Percentiles rank a stretch among this genome's conserved stretches.
Evolutionary conservation across 352 stramenopile genomes (phyloP).

Genomic region (Phytophthora vignae): DNA sequence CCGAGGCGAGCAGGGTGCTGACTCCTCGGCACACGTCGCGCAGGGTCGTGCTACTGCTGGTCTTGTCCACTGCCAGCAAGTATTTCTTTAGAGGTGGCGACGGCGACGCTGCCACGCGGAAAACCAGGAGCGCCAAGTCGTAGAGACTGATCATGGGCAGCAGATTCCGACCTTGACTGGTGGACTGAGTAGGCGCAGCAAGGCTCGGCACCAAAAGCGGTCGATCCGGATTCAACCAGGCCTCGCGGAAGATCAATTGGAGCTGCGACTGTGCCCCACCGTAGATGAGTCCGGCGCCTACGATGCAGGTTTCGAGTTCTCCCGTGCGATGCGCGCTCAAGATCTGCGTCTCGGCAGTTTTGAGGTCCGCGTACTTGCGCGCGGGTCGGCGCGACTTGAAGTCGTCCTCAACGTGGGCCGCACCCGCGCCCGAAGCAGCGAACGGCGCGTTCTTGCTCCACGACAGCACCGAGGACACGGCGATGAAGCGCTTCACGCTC

Average conservation of each 20-base stretch:
- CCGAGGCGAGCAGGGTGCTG: slow-evolving; percentile 65
- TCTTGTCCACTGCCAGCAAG: slow-evolving; percentile 69
- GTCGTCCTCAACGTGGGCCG: slow-evolving; percentile 69
- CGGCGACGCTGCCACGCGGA: slow-evolving; percentile 49
- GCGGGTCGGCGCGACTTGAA: slow-evolving; percentile 85
- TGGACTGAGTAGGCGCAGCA: slow-evolving; percentile 30
- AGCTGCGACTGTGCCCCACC: slow-evolving; percentile 77
- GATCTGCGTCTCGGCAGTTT: slow-evolving; percentile 87
- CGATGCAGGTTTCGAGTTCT: slow-evolving; percentile 74
- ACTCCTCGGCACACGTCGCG: slow-evolving; percentile 70
- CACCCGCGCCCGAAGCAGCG: slow-evolving; percentile 47
- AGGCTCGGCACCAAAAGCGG: slow-evolving; percentile 72
- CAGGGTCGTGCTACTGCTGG: slow-evolving; percentile 59
- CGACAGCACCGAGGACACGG: slow-evolving; percentile 77
- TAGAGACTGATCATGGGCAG: slow-evolving; percentile 88
- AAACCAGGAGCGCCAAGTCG: slow-evolving; percentile 71
- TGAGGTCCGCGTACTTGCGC: slow-evolving; percentile 75
- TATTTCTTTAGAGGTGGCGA: slow-evolving; percentile 61
- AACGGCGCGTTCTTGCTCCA: slow-evolving; percentile 78
- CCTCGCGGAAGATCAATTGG: slow-evolving; percentile 71
- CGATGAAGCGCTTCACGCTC: slow-evolving; percentile 73
- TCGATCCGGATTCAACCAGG: slow-evolving; percentile 70
- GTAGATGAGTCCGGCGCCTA: slow-evolving; percentile 82
- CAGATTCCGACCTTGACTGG: slow-evolving; percentile 60
- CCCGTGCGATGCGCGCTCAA: slow-evolving; percentile 70